Base-by-base conservation (phyloP, 257 asterid species). In the Capsicum baccatum region DNA sequence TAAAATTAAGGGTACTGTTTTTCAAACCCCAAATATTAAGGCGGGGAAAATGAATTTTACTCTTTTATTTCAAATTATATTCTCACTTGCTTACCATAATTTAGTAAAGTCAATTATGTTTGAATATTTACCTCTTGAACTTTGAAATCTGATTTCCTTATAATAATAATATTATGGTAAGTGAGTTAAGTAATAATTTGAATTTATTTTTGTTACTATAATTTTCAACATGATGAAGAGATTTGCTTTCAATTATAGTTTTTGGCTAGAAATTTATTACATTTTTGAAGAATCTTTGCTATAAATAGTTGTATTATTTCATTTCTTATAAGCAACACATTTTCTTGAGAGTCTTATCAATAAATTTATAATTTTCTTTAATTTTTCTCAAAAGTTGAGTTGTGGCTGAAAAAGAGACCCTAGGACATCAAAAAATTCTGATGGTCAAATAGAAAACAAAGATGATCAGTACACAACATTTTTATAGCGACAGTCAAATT, bases 361-460 rank as follows among this genome's bases (percentile, higher is more conserved):
- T 68, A 14, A 39, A 3, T 5, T 90, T 81, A 85, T 90, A 11
- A n/a, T 6, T 35, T 67, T 67, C 42, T 3, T 11, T 2, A 0
- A 67, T 37, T 4, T n/a, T 68, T 39, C 52, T 39, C 52, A 68
- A 37, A 37, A 37, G 6, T 8, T 3, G 19, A 37, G 13, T 37
- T 6, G 37, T 68, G 92, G 84, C 57, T 37, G 80, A 19, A 4
- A 88, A 68, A 85, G n/a, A 42, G 70, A 54, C 86, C 6, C 76
- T 37, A 55, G 91, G 92, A 12, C 89, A 89, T 13, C 91, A 85
- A 79, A 88, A 83, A 13, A 84, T 90, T 35, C 64, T 81, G 13
- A 85, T 88, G 21, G 33, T 7, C 4, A 87, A 59, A 85, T 88
- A 33, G 76, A 82, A 73, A 84, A n/a, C n/a, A n/a, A n/a, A n/a